These are phyloP conservation scores for Umbelopsis isabellina DNA, from an alignment of 192 early-diverging fungal species.

Conservation along the genomic window DNA sequence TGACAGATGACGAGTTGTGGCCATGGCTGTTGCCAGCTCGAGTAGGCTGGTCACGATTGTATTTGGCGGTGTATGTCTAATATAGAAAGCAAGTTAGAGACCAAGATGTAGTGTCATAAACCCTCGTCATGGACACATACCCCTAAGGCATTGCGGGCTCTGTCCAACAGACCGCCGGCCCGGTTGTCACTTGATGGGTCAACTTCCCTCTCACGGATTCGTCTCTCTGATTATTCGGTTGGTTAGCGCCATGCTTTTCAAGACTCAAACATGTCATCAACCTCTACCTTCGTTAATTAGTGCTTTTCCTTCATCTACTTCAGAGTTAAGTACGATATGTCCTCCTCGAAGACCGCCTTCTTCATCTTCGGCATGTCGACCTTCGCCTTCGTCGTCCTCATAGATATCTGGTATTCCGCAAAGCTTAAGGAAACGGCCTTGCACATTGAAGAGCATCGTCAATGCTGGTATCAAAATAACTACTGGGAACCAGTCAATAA, in stretches of 20 bases:
- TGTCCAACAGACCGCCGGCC: conserved; percentile 1
- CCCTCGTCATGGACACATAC: neutral
- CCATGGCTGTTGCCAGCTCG: neutral
- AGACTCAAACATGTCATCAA: neutral
- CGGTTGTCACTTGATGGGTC: conserved; percentile 14
- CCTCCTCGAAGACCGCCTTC: conserved; percentile 14
- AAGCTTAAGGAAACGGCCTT: conserved; percentile 76
- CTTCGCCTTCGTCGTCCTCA: conserved; percentile 47
- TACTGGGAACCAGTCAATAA: conserved; percentile 88
- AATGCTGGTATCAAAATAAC: conserved; percentile 79
- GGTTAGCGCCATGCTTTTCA: neutral
- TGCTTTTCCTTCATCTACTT: conserved; percentile 36
- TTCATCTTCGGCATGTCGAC: conserved; percentile 37
- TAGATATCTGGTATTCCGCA: conserved; percentile 52
- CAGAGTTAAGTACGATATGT: conserved; percentile 28
- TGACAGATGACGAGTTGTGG: neutral
- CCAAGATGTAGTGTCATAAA: neutral
- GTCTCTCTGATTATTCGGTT: neutral
- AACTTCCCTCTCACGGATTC: conserved; percentile 19
- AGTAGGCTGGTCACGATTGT: conserved; percentile 4
- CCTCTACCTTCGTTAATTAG: conserved; percentile 35
- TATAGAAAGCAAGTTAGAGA: neutral
- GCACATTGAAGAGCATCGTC: conserved; percentile 80
- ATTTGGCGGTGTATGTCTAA: conserved; percentile 28
- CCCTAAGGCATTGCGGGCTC: conserved; percentile 23